Evolutionary conservation across 1,284 basidiomycete genomes (phyloP).

Genomic region (Ceratobasidium sp.): DNA sequence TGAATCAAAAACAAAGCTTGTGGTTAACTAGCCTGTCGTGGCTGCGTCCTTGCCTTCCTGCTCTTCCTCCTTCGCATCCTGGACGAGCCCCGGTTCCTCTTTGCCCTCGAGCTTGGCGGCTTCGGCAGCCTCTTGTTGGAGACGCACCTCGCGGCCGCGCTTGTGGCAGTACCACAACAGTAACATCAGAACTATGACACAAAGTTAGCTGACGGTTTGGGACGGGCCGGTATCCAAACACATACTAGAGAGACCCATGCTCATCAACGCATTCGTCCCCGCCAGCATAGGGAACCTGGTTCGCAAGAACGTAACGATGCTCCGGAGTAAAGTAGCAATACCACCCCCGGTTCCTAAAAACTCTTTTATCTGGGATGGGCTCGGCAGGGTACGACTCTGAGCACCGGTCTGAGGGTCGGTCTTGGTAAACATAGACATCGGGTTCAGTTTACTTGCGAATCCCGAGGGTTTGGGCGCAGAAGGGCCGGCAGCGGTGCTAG

Average conservation of each 20-base stretch:
- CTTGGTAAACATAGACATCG: conserved; percentile 39
- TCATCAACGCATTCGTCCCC: conserved; percentile 40
- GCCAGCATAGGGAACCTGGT: conserved; percentile 39
- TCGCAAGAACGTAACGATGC: conserved; percentile 33
- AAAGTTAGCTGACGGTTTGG: background rate
- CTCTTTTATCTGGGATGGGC: conserved; percentile 36
- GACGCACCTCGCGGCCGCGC: conserved; percentile 40
- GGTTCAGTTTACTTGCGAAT: conserved; percentile 37
- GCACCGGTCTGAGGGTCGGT: conserved; percentile 41
- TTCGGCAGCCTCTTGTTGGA: conserved; percentile 34
- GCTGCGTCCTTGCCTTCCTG: background rate
- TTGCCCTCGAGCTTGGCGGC: conserved; percentile 15
- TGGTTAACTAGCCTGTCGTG: background rate
- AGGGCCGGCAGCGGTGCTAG: background rate
- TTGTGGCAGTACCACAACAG: conserved; percentile 46
- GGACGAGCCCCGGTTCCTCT: conserved; percentile 20
- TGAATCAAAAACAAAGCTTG: background rate
- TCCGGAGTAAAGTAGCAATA: conserved; percentile 33
- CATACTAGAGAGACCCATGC: conserved; percentile 42
- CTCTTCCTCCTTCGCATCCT: conserved; percentile 9
- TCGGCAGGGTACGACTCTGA: conserved; percentile 30
- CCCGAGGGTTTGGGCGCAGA: conserved; percentile 24
- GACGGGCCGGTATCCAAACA: background rate
- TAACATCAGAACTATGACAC: conserved; percentile 31
- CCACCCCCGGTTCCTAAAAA: conserved; percentile 35